A percentile compares a stretch with the other conserved stretches of the same genome.
phyloP scores from a whole-genome alignment of 2,329 filamentous ascomycete genomes.

The Elsinoe fawcettii region DNA sequence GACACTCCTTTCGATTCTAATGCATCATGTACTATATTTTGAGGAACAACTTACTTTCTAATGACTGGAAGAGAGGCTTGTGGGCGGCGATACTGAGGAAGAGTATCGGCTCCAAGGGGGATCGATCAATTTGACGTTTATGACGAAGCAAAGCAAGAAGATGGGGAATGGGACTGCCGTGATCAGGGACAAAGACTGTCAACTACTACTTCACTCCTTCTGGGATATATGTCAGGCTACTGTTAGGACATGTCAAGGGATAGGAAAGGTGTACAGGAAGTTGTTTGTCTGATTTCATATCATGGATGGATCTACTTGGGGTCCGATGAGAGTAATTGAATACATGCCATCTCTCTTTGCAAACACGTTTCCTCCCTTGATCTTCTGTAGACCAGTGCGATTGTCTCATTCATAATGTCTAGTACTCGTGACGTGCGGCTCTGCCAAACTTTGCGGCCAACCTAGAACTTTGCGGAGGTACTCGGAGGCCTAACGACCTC shows the following conservation, averaged over 20 bases:
- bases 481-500: not conserved
- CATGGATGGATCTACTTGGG: not conserved
- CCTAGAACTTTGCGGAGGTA: not conserved
- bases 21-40: constrained; percentile 14
- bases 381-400: not conserved
- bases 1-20: constrained; percentile 8
- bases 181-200: not conserved
- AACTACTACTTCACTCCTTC: not conserved
- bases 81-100: not conserved
- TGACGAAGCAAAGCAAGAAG: constrained; percentile 3
- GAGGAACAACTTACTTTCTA: constrained; percentile 7
- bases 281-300: not conserved
- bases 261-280: not conserved
- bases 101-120: not conserved
- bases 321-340: constrained; percentile 1
- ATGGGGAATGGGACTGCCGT: not conserved
- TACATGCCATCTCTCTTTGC: constrained; percentile 3
- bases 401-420: not conserved
- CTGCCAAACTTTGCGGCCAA: not conserved
- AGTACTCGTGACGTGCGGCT: not conserved
- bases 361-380: too few species aligned
- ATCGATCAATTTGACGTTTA: constrained; percentile 3
- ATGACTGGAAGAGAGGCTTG: constrained; percentile 3
- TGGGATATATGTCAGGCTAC: not conserved
- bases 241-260: not conserved